Percentiles rank a stretch among this genome's conserved stretches.
Conservation (phyloP, 129 eudicot species). For the Flaveria ramosissima region DNA sequence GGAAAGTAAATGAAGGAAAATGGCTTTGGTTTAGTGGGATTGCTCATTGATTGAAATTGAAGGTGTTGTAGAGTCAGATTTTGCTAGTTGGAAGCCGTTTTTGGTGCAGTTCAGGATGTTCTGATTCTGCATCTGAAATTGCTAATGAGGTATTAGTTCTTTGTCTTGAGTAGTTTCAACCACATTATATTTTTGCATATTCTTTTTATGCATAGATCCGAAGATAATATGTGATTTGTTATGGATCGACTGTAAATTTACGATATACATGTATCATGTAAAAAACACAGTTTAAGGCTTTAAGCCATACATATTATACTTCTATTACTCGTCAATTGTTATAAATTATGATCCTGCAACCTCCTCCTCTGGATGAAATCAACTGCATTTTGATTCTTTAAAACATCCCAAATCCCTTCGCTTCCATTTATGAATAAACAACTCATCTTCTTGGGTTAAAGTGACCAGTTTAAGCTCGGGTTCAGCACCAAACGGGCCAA, state of each 20-base stretch:
- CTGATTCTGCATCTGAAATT: background rate
- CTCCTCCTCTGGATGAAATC: too few species aligned
- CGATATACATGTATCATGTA: background rate
- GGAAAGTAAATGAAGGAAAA: slow-evolving; percentile 61
- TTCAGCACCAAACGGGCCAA: too few species aligned
- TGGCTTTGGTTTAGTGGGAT: slow-evolving; percentile 59
- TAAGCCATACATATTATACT: background rate
- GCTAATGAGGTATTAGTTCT: background rate
- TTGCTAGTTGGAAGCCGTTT: background rate
- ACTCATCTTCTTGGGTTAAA: too few species aligned
- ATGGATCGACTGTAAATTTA: background rate
- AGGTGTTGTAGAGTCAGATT: too few species aligned
- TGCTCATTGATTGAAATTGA: slow-evolving; percentile 23
- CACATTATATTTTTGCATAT: slow-evolving; percentile 9
- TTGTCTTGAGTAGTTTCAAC: slow-evolving; percentile 17
- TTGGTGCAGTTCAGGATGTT: slow-evolving; percentile 13
- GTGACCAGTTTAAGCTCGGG: too few species aligned
- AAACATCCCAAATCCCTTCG: too few species aligned
- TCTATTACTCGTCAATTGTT: too few species aligned
- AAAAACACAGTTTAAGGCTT: background rate
- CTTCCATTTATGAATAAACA: too few species aligned
- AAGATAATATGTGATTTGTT: slow-evolving; percentile 9
- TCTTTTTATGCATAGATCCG: slow-evolving; percentile 10
- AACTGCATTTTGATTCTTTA: too few species aligned
- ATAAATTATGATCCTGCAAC: too few species aligned